Evolutionary conservation across 1,284 basidiomycete species (phyloP).

Genomic region (Ceratobasidium theobromae): DNA sequence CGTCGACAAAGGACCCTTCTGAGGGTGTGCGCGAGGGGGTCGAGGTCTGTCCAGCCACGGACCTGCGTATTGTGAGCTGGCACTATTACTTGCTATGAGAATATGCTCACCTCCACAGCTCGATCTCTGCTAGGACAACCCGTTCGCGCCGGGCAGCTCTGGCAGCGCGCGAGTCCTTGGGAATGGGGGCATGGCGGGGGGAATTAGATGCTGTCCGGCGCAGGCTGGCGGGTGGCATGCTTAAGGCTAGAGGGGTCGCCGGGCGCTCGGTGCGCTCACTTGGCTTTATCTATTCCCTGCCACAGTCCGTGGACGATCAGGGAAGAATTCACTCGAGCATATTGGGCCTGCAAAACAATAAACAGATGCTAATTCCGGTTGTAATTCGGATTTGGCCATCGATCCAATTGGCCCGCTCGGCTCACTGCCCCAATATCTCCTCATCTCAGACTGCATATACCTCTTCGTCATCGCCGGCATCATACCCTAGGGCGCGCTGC

Average conservation of each 20-base stretch:
- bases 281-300: conserved; percentile 13
- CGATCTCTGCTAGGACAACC: conserved; percentile 23
- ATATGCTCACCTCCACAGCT: conserved; percentile 22
- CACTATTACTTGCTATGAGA: not conserved
- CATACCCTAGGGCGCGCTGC: too few species aligned
- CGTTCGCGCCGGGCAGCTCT: conserved; percentile 23
- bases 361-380: not conserved
- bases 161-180: conserved; percentile 28
- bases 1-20: conserved; percentile 19
- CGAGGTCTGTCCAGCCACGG: conserved; percentile 20
- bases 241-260: conserved; percentile 10
- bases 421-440: not conserved
- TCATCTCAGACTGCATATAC: not conserved
- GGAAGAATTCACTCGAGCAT: conserved; percentile 19
- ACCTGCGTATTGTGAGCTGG: not conserved
- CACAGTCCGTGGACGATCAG: conserved; percentile 30
- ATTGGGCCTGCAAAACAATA: conserved; percentile 1
- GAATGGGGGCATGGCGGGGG: conserved; percentile 1
- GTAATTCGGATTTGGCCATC: conserved; percentile 1
- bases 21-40: conserved; percentile 14
- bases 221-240: conserved; percentile 12
- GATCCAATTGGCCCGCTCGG: not conserved
- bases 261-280: not conserved
- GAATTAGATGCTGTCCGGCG: conserved; percentile 14
- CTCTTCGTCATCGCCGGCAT: too few species aligned